Evolutionary conservation across 139 green algal genomes (phyloP), one percentile per base, ranked within the genome.

Genomic region (Zygnema circumcarinatum): DNA sequence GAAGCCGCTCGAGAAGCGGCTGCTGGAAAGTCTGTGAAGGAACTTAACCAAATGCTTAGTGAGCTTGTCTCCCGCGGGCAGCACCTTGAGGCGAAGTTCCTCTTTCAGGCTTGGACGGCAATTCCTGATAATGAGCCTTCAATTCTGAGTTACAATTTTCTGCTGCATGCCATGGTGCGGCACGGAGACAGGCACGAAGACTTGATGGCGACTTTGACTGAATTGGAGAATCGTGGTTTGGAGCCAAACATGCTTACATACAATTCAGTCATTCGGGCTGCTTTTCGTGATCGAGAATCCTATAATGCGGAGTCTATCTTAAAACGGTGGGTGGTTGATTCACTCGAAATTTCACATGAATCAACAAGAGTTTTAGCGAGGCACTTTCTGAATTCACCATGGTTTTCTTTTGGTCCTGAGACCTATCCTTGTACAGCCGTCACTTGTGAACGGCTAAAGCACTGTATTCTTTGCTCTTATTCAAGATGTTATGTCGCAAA

Each of bases 191-290:
- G 3, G 7, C 36, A 38, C 3, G 31, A 47, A 21, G 75, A 35
- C 20, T 29, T 86, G 67, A 42, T 86, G 79, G 21, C 2, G 31
- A 29, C 82, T 39, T 2, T 86, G 79, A 11, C 2, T 40, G 79
- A 2, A 2, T 81, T 86, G 31, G n/a, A 38, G 35, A 41, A 39
- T 2, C 2, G 67, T n/a, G 52, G 79, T 33, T 3, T 83, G 67
- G 29, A 82, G 69, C 67, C 79, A 20, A 86, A 86, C n/a, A 40
- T 75, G 79, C 67, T 86, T 20, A 84, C 79, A 62, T 86, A 47
- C 67, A 86, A 86, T 68, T 62, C 32, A 32, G 2, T 86, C 16
- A 20, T 86, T 33, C 79, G 79, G 7, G 79, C 33, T 33, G 2
- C 31, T 41, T 86, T 86, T 68, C 79, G 79, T 20, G 31, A 38